Evolutionary conservation across 768 basidiomycete species (phyloP).

Genomic region (Termitomyces sp.): DNA sequence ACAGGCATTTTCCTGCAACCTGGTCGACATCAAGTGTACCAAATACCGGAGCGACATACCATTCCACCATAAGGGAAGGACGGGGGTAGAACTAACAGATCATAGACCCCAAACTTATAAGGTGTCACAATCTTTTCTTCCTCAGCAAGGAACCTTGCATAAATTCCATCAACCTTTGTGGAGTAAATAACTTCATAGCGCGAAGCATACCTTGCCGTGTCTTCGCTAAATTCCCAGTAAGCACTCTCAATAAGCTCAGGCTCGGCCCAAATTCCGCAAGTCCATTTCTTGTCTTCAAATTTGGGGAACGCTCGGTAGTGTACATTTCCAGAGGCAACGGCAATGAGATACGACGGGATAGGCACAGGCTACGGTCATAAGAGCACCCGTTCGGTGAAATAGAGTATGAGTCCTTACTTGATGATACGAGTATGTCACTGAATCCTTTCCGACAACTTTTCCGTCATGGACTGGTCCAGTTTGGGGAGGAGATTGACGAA

Average conservation of each 20-base stretch:
- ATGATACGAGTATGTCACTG: constrained; percentile 68
- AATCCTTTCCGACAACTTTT: constrained; percentile 67
- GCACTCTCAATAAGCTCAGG: constrained; percentile 73
- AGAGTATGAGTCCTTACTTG: constrained; percentile 50
- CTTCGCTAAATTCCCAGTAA: constrained; percentile 85
- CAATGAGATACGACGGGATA: constrained; percentile 90
- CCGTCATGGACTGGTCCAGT: constrained; percentile 69
- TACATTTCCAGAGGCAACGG: constrained; percentile 84
- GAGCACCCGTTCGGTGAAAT: background rate
- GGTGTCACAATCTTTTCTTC: constrained; percentile 72
- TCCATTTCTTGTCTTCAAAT: constrained; percentile 66
- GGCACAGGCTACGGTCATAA: constrained; percentile 54
- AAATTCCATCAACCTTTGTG: background rate
- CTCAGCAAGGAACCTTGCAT: constrained; percentile 60
- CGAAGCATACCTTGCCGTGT: constrained; percentile 62
- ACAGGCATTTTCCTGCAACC: constrained; percentile 77
- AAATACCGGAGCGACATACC: constrained; percentile 26
- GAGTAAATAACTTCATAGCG: background rate
- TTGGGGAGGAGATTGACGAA: constrained; percentile 69
- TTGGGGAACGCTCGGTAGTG: constrained; percentile 62
- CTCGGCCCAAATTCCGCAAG: constrained; percentile 87
- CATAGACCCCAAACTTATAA: constrained; percentile 86
- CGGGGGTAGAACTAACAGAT: constrained; percentile 83
- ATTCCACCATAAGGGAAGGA: constrained; percentile 93
- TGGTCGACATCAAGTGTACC: constrained; percentile 4